These are phyloP conservation scores for Dendrostoma leiphaemia DNA, from an alignment of 2,329 filamentous ascomycete species.

Conservation along the genomic window DNA sequence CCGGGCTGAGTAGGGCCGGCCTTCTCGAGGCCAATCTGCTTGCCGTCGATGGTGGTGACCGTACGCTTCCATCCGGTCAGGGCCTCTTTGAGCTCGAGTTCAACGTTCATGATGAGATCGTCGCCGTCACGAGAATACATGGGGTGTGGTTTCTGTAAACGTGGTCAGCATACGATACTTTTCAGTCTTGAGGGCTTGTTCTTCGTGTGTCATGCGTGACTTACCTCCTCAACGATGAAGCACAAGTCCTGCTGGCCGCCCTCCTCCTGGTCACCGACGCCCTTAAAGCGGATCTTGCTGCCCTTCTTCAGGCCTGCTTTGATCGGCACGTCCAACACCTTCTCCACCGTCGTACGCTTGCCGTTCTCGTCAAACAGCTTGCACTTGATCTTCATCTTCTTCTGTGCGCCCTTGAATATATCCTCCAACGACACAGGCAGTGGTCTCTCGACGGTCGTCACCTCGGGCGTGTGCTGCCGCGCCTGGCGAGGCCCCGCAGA, in stretches of 20 bases:
- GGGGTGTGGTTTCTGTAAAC: constrained; percentile 74
- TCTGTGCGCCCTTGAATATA: constrained; percentile 79
- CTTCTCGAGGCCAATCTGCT: constrained; percentile 76
- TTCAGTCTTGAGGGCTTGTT: neutral
- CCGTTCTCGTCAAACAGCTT: constrained; percentile 88
- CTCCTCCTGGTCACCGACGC: constrained; percentile 96
- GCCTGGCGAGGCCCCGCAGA: constrained; percentile 18
- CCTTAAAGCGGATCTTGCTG: constrained; percentile 96
- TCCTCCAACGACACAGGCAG: constrained; percentile 84
- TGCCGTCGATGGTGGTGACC: constrained; percentile 91
- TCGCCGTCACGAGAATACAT: constrained; percentile 85
- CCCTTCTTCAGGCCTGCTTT: constrained; percentile 95
- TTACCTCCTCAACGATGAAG: constrained; percentile 91
- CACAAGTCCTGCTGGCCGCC: constrained; percentile 94
- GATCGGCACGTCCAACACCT: constrained; percentile 90
- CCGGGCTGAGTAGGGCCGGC: constrained; percentile 82
- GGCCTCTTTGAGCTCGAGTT: constrained; percentile 87
- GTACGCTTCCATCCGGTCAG: constrained; percentile 90
- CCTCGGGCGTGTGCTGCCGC: constrained; percentile 69
- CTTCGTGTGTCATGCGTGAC: constrained; percentile 28
- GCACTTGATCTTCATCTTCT: constrained; percentile 98
- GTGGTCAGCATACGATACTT: constrained; percentile 36
- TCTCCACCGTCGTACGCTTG: constrained; percentile 83
- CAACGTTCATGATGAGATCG: constrained; percentile 75
- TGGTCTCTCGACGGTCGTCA: constrained; percentile 85